Base-by-base conservation (phyloP, 192 early-diverging fungal genomes). In the Paraglomus occultum region DNA sequence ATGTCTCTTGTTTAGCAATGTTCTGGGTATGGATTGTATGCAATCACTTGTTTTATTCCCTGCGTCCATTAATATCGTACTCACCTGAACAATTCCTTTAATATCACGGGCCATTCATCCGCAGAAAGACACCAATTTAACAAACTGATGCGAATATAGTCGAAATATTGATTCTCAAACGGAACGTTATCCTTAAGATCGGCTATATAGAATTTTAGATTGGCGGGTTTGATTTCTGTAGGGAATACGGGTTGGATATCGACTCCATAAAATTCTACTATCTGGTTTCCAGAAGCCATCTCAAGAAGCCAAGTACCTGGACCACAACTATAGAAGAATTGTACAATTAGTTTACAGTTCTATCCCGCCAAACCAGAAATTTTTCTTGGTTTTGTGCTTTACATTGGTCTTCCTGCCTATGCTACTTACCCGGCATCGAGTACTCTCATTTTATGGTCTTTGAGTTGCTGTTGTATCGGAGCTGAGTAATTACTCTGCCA, bases 291-390 rank as follows among this genome's bases (percentile, higher is more conserved):
- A 38, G 77, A 74, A 4, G 77, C 77, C 77, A 78, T 74, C 70
- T 78, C 77, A 64, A 77, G 70, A 46, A 77, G 50, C 76, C 76
- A 77, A 43, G 76, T 77, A 23, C 76, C 76, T 31, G 76, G 76
- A 8, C 76, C 76, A 54, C 76, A 77, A 6, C 69, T 73, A 54
- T 71, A 72, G 54, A 31, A 57, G 31, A 31, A 31, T 31, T 31
- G 31, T 31, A 3, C 31, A 31, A 31, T 31, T 31, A 31, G 31
- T 31, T 31, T 31, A 31, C 3, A 31, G 31, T n/a, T n/a, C n/a
- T n/a, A n/a, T n/a, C n/a, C n/a, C n/a, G n/a, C n/a, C n/a, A n/a
- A n/a, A n/a, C n/a, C n/a, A n/a, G n/a, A n/a, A n/a, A n/a, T n/a
- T n/a, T 31, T 31, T 31, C 31, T 31, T 31, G 31, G 31, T 31